Conservation (phyloP, 208 protist genomes). For the Crithidia mellificae region DNA sequence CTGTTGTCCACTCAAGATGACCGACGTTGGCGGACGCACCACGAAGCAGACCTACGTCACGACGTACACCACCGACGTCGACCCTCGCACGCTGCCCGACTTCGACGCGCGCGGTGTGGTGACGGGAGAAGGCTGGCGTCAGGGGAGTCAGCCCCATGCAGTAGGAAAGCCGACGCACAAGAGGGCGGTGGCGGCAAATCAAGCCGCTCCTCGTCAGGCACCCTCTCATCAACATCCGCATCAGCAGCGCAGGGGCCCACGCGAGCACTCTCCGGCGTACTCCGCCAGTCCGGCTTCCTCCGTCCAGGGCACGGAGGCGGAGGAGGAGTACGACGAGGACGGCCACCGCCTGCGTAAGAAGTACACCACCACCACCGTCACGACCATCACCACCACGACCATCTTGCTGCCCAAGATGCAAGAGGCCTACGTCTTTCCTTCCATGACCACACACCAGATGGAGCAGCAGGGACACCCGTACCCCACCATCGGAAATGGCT, state of each 20-base stretch:
- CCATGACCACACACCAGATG: conserved; percentile 28
- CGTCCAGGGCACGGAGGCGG: background rate
- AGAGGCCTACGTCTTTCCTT: conserved; percentile 34
- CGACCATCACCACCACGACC: conserved; percentile 65
- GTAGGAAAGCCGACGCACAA: too few relatives aligned
- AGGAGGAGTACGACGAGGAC: background rate
- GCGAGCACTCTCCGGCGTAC: conserved; percentile 7
- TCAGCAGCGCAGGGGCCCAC: background rate
- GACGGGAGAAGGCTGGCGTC: conserved; percentile 1
- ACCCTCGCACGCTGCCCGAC: conserved; percentile 43
- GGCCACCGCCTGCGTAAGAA: conserved; percentile 61
- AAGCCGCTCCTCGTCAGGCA: background rate
- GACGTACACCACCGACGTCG: conserved; percentile 37
- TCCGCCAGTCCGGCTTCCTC: conserved; percentile 12
- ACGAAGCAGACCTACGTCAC: conserved; percentile 47
- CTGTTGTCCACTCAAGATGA: too few relatives aligned
- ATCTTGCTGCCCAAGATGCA: conserved; percentile 64
- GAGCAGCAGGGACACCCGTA: conserved; percentile 13
- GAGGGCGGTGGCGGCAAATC: too few relatives aligned
- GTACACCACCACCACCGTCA: conserved; percentile 74
- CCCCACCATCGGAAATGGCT: background rate
- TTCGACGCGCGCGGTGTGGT: conserved; percentile 31
- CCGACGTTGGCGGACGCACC: conserved; percentile 19
- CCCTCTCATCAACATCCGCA: background rate
- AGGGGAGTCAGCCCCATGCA: too few relatives aligned